A percentile compares a stretch with the other conserved stretches of the same genome.
phyloP scores from a whole-genome alignment of 2,329 filamentous ascomycete genomes.

The Calycina herbarum region DNA sequence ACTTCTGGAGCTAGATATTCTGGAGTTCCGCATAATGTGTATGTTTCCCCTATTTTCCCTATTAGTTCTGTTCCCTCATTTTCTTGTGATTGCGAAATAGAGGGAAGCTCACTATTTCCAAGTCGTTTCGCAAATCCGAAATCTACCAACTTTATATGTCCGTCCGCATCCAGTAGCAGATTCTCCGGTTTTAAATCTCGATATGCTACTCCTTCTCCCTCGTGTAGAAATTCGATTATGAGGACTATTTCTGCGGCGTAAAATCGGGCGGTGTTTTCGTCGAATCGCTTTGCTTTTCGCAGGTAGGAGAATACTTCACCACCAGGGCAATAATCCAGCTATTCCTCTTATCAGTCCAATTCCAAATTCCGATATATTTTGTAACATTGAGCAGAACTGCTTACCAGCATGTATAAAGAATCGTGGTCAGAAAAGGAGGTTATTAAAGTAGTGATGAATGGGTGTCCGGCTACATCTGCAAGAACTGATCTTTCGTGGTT shows the following conservation, averaged over 20 bases:
- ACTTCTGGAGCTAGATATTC: conserved; percentile 85
- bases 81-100: not conserved
- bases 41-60: conserved; percentile 62
- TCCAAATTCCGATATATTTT: not conserved
- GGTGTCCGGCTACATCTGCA: conserved; percentile 74
- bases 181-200: conserved; percentile 84
- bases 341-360: not conserved
- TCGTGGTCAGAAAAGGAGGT: conserved; percentile 79
- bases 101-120: conserved; percentile 50
- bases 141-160: conserved; percentile 80
- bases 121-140: conserved; percentile 84
- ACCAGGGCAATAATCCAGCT: conserved; percentile 77
- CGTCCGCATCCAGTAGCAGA: conserved; percentile 72
- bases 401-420: conserved; percentile 73
- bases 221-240: conserved; percentile 78
- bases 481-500: conserved; percentile 80
- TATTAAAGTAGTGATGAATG: conserved; percentile 78
- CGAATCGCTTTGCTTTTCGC: conserved; percentile 74
- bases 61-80: conserved; percentile 1
- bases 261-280: conserved; percentile 75
- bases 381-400: conserved; percentile 17
- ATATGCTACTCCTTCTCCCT: conserved; percentile 76
- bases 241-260: conserved; percentile 83
- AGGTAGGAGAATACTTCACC: conserved; percentile 85
- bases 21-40: conserved; percentile 80